Conservation (phyloP, 495 filamentous ascomycete species). For the Delitschia confertaspora region DNA sequence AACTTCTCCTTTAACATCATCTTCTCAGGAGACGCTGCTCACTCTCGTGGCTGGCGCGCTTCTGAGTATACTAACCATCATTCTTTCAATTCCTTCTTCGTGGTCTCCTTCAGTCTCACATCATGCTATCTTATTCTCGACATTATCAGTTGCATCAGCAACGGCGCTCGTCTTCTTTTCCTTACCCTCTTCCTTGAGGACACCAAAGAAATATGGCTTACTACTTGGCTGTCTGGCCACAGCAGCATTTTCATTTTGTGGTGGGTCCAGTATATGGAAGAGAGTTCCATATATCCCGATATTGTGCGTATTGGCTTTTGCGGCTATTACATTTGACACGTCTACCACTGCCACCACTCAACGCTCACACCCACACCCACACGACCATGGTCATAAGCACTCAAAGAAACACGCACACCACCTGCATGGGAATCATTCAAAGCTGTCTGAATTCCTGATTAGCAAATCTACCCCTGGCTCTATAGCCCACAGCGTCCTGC, state of each 20-base stretch:
- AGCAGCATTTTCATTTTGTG: neutral
- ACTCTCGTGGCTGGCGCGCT: constrained; percentile 30
- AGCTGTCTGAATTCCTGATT: constrained; percentile 57
- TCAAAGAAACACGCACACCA: constrained; percentile 38
- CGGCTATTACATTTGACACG: constrained; percentile 28
- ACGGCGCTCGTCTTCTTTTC: constrained; percentile 28
- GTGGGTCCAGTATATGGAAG: constrained; percentile 5
- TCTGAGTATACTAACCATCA: constrained; percentile 24
- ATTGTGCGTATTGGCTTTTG: constrained; percentile 19
- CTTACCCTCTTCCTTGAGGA: constrained; percentile 25
- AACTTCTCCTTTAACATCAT: constrained; percentile 18
- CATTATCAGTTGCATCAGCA: constrained; percentile 27
- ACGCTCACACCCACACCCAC: constrained; percentile 15
- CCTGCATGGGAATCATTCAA: constrained; percentile 44
- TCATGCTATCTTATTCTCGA: constrained; percentile 24
- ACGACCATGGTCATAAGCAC: constrained; percentile 25
- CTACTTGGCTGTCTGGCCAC: constrained; percentile 15
- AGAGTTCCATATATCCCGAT: constrained; percentile 4
- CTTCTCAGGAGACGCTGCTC: constrained; percentile 27
- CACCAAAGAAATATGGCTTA: constrained; percentile 16
- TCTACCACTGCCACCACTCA: constrained; percentile 5
- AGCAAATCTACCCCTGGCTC: constrained; percentile 58
- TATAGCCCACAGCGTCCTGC: constrained; percentile 71
- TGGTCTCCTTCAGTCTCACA: constrained; percentile 17
- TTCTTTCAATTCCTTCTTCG: constrained; percentile 22